phyloP scores from a whole-genome alignment of 2,329 filamentous ascomycete species.

The Fusarium subglutinans region DNA sequence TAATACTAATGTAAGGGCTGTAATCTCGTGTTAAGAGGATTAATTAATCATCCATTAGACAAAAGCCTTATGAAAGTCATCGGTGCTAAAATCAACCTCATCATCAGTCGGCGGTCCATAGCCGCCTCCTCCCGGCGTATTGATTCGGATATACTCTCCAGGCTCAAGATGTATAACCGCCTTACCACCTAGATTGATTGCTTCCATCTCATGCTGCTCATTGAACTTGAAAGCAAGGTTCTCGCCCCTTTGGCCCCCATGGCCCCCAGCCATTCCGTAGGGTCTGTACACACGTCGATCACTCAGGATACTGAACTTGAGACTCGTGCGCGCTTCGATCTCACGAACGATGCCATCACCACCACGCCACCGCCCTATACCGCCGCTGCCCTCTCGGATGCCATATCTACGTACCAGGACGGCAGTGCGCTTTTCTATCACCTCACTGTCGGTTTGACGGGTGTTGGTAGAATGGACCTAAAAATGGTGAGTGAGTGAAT shows the following conservation, averaged over 20 bases:
- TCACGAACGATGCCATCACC: conserved; percentile 49
- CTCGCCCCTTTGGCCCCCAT: conserved; percentile 37
- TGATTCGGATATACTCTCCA: conserved; percentile 49
- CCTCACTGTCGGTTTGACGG: conserved; percentile 81
- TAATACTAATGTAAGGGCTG: too few relatives aligned
- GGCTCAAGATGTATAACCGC: conserved; percentile 27
- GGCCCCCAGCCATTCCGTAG: conserved; percentile 48
- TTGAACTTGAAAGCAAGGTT: conserved; percentile 45
- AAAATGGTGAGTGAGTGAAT: background rate
- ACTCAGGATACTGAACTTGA: conserved; percentile 49
- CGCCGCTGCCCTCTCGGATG: conserved; percentile 31
- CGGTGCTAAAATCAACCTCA: background rate
- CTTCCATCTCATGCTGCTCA: conserved; percentile 30
- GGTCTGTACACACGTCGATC: conserved; percentile 48
- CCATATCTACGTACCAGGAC: conserved; percentile 46
- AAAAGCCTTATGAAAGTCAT: conserved; percentile 14
- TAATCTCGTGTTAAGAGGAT: too few relatives aligned
- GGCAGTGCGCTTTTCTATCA: conserved; percentile 62
- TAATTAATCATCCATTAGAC: too few relatives aligned
- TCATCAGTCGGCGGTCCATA: conserved; percentile 21
- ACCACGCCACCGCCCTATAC: conserved; percentile 44
- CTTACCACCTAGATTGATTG: background rate
- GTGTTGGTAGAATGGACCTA: conserved; percentile 82
- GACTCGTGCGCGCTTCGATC: conserved; percentile 46
- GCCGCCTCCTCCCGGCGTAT: conserved; percentile 49